phyloP scores from a whole-genome alignment of 2,329 filamentous ascomycete genomes.

The Clonostachys byssicola region DNA sequence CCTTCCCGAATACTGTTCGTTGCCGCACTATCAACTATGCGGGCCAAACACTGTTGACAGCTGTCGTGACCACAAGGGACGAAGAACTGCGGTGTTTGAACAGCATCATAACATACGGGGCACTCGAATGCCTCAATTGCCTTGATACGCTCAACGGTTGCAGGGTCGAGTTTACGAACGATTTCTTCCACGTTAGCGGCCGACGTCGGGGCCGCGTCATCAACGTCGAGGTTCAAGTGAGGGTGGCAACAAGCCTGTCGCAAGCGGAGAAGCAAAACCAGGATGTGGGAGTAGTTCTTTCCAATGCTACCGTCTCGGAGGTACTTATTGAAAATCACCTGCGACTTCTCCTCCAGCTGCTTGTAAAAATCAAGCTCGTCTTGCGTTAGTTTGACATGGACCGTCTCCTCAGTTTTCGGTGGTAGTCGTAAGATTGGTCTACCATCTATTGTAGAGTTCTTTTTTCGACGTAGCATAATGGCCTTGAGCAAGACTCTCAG shows the following conservation, averaged over 20 bases:
- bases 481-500: slow-evolving; percentile 75
- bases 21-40: slow-evolving; percentile 57
- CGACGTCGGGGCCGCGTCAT: slow-evolving; percentile 32
- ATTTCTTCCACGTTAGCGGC: slow-evolving; percentile 51
- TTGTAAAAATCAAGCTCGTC: slow-evolving; percentile 78
- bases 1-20: slow-evolving; percentile 53
- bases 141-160: slow-evolving; percentile 65
- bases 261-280: slow-evolving; percentile 77
- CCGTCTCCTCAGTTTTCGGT: slow-evolving; percentile 69
- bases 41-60: slow-evolving; percentile 72
- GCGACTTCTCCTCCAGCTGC: slow-evolving; percentile 64
- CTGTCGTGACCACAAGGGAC: slow-evolving; percentile 79
- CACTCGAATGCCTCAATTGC: slow-evolving; percentile 64
- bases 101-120: slow-evolving; percentile 75
- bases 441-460: slow-evolving; percentile 74
- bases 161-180: slow-evolving; percentile 53
- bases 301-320: slow-evolving; percentile 64
- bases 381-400: slow-evolving; percentile 66
- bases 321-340: slow-evolving; percentile 73
- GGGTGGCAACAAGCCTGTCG: slow-evolving; percentile 60
- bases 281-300: slow-evolving; percentile 69
- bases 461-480: slow-evolving; percentile 78
- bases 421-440: slow-evolving; percentile 77
- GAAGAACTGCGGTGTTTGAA: slow-evolving; percentile 72
- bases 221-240: slow-evolving; percentile 21